Evolutionary conservation across 2,329 filamentous ascomycete species (phyloP), one percentile per base, ranked within the genome.

Genomic region (Penicillium sp.): DNA sequence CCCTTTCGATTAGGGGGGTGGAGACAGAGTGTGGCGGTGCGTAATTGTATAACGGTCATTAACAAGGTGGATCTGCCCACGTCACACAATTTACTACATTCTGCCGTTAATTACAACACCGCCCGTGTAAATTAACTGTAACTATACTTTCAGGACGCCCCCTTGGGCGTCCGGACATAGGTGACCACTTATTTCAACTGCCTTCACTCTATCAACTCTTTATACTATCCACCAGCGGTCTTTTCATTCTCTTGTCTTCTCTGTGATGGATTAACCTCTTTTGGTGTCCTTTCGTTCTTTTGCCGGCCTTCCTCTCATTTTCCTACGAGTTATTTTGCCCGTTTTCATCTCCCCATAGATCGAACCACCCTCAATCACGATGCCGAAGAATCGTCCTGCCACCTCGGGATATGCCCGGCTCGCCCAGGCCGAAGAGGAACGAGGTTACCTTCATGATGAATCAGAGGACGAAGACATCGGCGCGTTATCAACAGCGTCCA

Each of bases 401-500:
- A 90, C 88, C 43, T 92, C 90, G 62, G 90, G 90, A 75, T 94
- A 94, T 77, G 90, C 91, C 75, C 89, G 89, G 70, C 86, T 94
- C 57, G 87, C 90, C 61, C 90, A 94, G 76, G 90, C 89, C 65
- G 90, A 92, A 70, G 86, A 88, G 65, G 75, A 79, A 50, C 65
- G 70, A 63, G 64, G 67, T 46, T 69, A 73, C 45, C 72, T 74
- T 53, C 82, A 88, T 68, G 87, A 86, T 73, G 87, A 89, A 69
- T 89, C 87, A 53, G 87, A 90, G 61, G 84, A 87, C 55, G 86
- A 88, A 55, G 81, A 85, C 70, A 71, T 86, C 63, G 73, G 79
- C 60, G 76, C 81, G 56, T 78, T 77, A 60, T 77, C 80, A 31
- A 83, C 84, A 31, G 71, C 85, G 50, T 84, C 85, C 61, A 76